phyloP scores from a whole-genome alignment of 2,329 filamentous ascomycete species.

The Claviceps pazoutovae region DNA sequence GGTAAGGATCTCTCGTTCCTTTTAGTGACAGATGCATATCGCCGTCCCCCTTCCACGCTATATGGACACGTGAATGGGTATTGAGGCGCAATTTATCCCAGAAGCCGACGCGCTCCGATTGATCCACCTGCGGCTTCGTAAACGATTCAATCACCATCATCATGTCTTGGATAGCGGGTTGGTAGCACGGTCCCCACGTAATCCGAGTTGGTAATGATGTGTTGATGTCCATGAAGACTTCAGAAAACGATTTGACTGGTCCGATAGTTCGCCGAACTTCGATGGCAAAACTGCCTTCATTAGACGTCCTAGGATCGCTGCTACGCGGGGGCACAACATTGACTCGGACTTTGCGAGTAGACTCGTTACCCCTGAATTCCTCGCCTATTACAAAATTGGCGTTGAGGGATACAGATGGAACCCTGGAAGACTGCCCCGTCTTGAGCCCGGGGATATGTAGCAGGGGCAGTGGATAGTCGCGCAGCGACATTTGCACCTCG shows the following conservation, averaged over 20 bases:
- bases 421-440: constrained; percentile 60
- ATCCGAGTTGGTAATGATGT: constrained; percentile 83
- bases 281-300: constrained; percentile 59
- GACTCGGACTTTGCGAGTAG: constrained; percentile 65
- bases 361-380: constrained; percentile 71
- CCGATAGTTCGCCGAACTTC: constrained; percentile 84
- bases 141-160: constrained; percentile 99
- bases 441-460: constrained; percentile 79
- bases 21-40: constrained; percentile 91
- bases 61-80: constrained; percentile 80
- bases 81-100: constrained; percentile 96
- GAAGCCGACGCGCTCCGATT: constrained; percentile 87
- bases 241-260: constrained; percentile 90
- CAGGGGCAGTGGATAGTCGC: constrained; percentile 87
- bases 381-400: constrained; percentile 94
- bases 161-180: constrained; percentile 96
- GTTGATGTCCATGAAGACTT: constrained; percentile 85
- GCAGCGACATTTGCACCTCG: constrained; percentile 70
- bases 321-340: constrained; percentile 63
- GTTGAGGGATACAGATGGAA: constrained; percentile 70
- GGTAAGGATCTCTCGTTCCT: constrained; percentile 82
- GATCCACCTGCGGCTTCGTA: constrained; percentile 87
- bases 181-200: constrained; percentile 95
- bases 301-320: constrained; percentile 39
- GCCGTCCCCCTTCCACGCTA: constrained; percentile 89